These are phyloP conservation scores for Remersonia thermophila DNA, from an alignment of 2,329 filamentous ascomycete genomes.

Conservation along the genomic window DNA sequence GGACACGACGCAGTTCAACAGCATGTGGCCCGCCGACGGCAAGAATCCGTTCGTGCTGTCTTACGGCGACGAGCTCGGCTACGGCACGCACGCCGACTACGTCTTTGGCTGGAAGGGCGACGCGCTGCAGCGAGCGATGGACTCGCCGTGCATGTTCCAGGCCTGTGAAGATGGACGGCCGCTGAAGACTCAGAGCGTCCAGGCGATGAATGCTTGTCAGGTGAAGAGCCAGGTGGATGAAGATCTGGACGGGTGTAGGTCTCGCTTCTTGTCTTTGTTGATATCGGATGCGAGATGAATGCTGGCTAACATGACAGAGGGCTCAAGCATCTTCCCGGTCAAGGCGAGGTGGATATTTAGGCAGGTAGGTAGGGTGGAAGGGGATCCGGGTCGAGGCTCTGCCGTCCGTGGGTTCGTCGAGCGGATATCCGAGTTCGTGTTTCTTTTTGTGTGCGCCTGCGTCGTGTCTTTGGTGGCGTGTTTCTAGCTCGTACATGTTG, in stretches of 20 bases:
- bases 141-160: conserved; percentile 8
- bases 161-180: conserved; percentile 21
- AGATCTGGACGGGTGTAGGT: conserved; percentile 24
- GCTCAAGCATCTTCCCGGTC: conserved; percentile 3
- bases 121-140: conserved; percentile 22
- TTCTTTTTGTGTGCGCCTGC: too few species aligned
- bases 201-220: conserved; percentile 22
- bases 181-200: conserved; percentile 23
- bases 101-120: conserved; percentile 25
- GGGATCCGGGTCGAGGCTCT: too few species aligned
- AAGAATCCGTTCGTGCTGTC: conserved; percentile 20
- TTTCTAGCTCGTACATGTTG: too few species aligned
- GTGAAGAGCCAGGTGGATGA: conserved; percentile 21
- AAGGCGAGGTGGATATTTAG: conserved; percentile 1
- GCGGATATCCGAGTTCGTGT: too few species aligned
- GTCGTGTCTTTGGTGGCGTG: too few species aligned
- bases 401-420: too few species aligned
- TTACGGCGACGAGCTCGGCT: conserved; percentile 18
- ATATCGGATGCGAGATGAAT: too few species aligned
- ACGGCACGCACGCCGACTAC: conserved; percentile 23
- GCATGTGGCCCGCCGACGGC: conserved; percentile 26
- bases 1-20: conserved; percentile 28
- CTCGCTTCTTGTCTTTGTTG: background rate
- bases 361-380: too few species aligned
- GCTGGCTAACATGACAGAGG: background rate